Evolutionary conservation across 768 basidiomycete species (phyloP).

Genomic region (Clathrus columnatus): DNA sequence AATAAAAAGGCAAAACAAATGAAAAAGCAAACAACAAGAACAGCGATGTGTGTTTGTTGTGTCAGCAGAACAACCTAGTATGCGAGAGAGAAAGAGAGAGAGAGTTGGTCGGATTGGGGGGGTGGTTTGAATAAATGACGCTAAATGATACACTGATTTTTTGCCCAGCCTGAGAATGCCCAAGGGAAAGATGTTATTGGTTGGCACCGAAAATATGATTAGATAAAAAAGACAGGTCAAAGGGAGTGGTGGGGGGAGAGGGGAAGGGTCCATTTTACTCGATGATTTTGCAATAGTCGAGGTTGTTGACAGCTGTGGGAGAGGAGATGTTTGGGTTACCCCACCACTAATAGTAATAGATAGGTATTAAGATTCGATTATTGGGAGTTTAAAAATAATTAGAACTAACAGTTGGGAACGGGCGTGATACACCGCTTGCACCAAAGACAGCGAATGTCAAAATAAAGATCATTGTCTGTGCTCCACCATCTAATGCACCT

Average conservation of each 20-base stretch:
- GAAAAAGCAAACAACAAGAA: too few species aligned
- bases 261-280: too few species aligned
- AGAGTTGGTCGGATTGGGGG: too few species aligned
- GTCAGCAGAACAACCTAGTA: too few species aligned
- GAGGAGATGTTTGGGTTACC: constrained; percentile 7
- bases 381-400: not conserved
- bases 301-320: constrained; percentile 4
- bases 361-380: not conserved
- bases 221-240: not conserved
- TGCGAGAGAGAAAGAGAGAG: too few species aligned
- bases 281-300: constrained; percentile 8
- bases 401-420: constrained; percentile 33
- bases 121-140: too few species aligned
- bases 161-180: too few species aligned
- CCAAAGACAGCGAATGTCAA: constrained; percentile 60
- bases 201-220: not conserved
- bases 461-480: constrained; percentile 57
- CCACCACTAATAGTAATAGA: constrained; percentile 4
- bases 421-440: constrained; percentile 38
- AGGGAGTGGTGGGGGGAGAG: too few species aligned
- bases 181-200: too few species aligned
- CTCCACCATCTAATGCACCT: constrained; percentile 57
- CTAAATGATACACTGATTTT: not conserved
- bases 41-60: too few species aligned
- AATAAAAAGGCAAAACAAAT: too few species aligned